phyloP scores from a whole-genome alignment of 2,329 filamentous ascomycete species.

The Aspergillus tamarii region DNA sequence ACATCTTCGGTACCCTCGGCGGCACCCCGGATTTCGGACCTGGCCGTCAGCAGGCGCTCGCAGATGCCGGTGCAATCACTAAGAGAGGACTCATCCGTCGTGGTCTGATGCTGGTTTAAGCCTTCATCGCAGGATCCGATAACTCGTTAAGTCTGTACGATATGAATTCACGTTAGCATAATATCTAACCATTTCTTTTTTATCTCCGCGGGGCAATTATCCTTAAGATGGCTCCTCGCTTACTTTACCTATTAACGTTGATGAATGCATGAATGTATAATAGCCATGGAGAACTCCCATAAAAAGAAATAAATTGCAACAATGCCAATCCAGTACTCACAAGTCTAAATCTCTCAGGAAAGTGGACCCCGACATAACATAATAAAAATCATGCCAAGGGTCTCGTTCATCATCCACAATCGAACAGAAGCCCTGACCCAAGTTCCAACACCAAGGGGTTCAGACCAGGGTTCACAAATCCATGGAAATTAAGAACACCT shows the following conservation, averaged over 20 bases:
- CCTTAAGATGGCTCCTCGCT: neutral
- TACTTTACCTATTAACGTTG: neutral
- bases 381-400: neutral
- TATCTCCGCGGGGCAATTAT: neutral
- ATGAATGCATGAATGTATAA: neutral
- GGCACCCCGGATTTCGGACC: constrained; percentile 67
- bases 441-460: too few relatives aligned
- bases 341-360: too few relatives aligned
- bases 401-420: neutral
- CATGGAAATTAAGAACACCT: neutral
- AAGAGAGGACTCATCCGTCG: neutral
- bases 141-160: neutral
- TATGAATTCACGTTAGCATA: neutral
- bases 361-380: neutral
- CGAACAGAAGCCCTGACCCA: too few relatives aligned
- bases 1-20: constrained; percentile 71
- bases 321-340: too few relatives aligned
- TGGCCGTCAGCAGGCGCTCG: neutral
- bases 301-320: too few relatives aligned
- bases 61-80: constrained; percentile 3
- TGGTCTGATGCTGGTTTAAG: neutral
- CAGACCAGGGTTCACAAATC: too few relatives aligned
- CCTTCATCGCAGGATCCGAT: neutral
- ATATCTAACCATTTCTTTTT: neutral
- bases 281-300: neutral